These are phyloP conservation scores for Scedosporium boydii DNA, from an alignment of 2,329 filamentous ascomycete species.

Conservation along the genomic window DNA sequence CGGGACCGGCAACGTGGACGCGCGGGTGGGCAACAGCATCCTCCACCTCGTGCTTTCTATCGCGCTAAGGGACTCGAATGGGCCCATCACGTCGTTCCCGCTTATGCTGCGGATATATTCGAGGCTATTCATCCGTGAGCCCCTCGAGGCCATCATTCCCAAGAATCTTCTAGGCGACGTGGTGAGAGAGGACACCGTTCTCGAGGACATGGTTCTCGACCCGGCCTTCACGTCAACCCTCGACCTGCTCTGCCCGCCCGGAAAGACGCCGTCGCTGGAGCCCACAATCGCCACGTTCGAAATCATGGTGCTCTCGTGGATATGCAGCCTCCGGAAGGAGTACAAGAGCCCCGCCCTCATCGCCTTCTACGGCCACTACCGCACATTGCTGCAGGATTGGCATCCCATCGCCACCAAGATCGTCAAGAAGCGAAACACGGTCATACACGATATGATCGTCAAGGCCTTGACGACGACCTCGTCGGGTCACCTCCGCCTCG, in stretches of 20 bases:
- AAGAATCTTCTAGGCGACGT: slow-evolving; percentile 8
- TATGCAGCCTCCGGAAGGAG: slow-evolving; percentile 27
- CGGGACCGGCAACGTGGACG: slow-evolving; percentile 6
- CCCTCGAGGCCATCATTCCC: slow-evolving; percentile 30
- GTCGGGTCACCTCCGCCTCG: slow-evolving; percentile 28
- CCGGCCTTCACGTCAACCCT: slow-evolving; percentile 5
- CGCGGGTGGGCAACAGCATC: slow-evolving; percentile 24
- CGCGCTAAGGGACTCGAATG: slow-evolving; percentile 27
- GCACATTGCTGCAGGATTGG: slow-evolving; percentile 26
- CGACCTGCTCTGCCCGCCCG: neutral
- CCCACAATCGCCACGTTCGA: slow-evolving; percentile 30
- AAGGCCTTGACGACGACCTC: slow-evolving; percentile 35
- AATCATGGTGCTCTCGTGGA: slow-evolving; percentile 38
- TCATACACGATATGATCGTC: slow-evolving; percentile 41
- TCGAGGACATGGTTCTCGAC: slow-evolving; percentile 8
- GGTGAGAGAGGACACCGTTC: slow-evolving; percentile 6
- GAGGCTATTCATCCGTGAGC: slow-evolving; percentile 35
- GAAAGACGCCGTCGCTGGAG: neutral
- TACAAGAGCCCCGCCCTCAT: slow-evolving; percentile 25
- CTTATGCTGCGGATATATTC: slow-evolving; percentile 40
- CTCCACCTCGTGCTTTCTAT: slow-evolving; percentile 41
- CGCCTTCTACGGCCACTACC: slow-evolving; percentile 37
- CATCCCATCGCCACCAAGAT: slow-evolving; percentile 26
- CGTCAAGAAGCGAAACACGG: slow-evolving; percentile 28
- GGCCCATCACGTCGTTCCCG: slow-evolving; percentile 30